Evolutionary conservation across 2,329 filamentous ascomycete genomes (phyloP).

Genomic region (Graphium sp.): DNA sequence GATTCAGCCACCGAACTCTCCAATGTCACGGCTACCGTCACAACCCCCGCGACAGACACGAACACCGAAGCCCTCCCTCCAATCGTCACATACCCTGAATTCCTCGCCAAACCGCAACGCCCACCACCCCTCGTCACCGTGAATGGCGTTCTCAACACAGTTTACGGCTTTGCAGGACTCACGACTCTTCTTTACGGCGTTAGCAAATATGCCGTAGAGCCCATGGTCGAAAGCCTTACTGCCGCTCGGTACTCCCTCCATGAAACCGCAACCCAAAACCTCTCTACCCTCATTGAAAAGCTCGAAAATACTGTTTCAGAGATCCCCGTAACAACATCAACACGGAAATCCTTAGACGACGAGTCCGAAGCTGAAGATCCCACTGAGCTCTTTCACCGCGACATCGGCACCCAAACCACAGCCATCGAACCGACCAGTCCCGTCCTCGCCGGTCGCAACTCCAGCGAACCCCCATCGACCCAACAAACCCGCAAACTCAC

Average conservation of each 20-base stretch:
- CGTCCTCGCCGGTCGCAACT: constrained; percentile 4
- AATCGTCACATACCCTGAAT: constrained; percentile 56
- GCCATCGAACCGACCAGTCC: constrained; percentile 7
- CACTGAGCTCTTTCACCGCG: constrained; percentile 65
- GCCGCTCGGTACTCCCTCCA: constrained; percentile 35
- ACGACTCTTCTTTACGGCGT: constrained; percentile 54
- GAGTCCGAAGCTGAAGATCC: constrained; percentile 41
- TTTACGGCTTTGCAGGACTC: constrained; percentile 39
- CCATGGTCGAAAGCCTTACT: constrained; percentile 35
- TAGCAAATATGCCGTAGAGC: constrained; percentile 50
- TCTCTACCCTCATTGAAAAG: constrained; percentile 27
- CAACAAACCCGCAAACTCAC: constrained; percentile 23
- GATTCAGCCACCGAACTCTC: neutral
- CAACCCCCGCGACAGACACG: constrained; percentile 4
- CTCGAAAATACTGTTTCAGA: constrained; percentile 43
- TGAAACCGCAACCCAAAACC: constrained; percentile 25
- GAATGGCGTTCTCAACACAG: constrained; percentile 36
- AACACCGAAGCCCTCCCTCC: constrained; percentile 26
- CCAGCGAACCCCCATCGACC: constrained; percentile 13
- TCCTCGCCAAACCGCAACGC: constrained; percentile 37
- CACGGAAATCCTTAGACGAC: constrained; percentile 13
- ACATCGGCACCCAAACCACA: constrained; percentile 65
- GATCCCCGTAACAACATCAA: constrained; percentile 24
- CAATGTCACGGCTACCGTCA: constrained; percentile 2
- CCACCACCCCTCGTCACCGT: constrained; percentile 47